These are phyloP conservation scores for Nepenthes gracilis DNA, from an alignment of 148 eudicot species.

Conservation along the genomic window DNA sequence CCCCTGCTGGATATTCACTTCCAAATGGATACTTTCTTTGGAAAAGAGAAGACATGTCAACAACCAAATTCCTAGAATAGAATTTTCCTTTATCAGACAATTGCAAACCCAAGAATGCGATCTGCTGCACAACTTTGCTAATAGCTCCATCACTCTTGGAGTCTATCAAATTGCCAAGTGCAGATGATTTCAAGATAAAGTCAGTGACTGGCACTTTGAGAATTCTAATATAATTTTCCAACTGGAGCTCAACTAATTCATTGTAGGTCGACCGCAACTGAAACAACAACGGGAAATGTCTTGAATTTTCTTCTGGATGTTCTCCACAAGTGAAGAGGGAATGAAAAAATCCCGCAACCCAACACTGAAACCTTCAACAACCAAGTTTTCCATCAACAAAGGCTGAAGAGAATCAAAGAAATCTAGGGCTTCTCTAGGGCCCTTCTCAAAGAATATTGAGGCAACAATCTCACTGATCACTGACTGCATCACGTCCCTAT, in stretches of 20 bases:
- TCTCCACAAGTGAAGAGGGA: conserved; percentile 23
- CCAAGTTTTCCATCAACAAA: conserved; percentile 68
- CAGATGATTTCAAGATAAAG: conserved; percentile 50
- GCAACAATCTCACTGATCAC: conserved; percentile 53
- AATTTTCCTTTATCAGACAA: conserved; percentile 64
- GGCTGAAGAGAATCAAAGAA: conserved; percentile 75
- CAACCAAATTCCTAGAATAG: conserved; percentile 51
- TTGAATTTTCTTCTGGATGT: conserved; percentile 33
- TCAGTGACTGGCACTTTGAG: conserved; percentile 40
- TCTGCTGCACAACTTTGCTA: conserved; percentile 73
- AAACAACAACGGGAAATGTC: conserved; percentile 38
- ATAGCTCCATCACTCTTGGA: conserved; percentile 74
- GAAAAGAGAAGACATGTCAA: conserved; percentile 54
- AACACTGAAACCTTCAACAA: conserved; percentile 69
- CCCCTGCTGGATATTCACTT: conserved; percentile 37
- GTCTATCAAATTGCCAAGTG: conserved; percentile 64
- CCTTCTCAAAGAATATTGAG: conserved; percentile 53
- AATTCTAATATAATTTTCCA: conserved; percentile 41
- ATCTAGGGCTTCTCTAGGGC: conserved; percentile 54
- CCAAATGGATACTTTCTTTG: conserved; percentile 44
- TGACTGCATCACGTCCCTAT: conserved; percentile 44
- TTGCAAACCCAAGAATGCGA: conserved; percentile 79
- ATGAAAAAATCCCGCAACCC: conserved; percentile 55
- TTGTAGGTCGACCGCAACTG: conserved; percentile 45
- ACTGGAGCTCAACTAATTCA: conserved; percentile 51